These are phyloP conservation scores for Podochytrium sp. DNA, from an alignment of 192 early-diverging fungal genomes.

Conservation along the genomic window DNA sequence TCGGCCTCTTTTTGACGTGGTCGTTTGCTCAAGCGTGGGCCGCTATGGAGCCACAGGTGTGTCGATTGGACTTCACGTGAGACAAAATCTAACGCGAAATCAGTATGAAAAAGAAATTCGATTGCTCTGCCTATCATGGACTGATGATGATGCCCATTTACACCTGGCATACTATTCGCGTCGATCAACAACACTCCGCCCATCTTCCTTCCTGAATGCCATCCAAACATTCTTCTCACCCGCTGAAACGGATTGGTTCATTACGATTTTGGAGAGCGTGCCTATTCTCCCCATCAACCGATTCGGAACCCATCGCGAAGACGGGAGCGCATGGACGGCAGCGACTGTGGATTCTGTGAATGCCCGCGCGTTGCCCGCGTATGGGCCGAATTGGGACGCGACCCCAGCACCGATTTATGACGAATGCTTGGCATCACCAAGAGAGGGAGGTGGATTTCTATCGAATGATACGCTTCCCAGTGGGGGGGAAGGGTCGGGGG, in stretches of 20 bases:
- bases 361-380: constrained; percentile 5
- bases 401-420: constrained; percentile 27
- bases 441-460: background rate
- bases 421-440: background rate
- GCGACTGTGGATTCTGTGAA: background rate
- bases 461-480: no score
- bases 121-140: constrained; percentile 18
- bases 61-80: background rate
- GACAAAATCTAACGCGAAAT: background rate
- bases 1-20: constrained; percentile 11
- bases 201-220: background rate
- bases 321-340: constrained; percentile 26
- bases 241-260: constrained; percentile 17
- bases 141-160: constrained; percentile 14
- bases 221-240: background rate
- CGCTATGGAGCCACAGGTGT: constrained; percentile 1
- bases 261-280: constrained; percentile 6
- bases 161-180: constrained; percentile 19
- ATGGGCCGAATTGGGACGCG: constrained; percentile 24
- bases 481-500: no score
- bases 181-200: background rate
- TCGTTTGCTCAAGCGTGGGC: constrained; percentile 7
- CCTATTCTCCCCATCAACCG: constrained; percentile 5
- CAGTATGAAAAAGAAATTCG: constrained; percentile 5
- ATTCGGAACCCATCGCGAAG: constrained; percentile 17